Percentiles rank a stretch among this genome's conserved stretches.
Conservation (phyloP, 2,329 filamentous ascomycete genomes). For the Fusarium sp. region DNA sequence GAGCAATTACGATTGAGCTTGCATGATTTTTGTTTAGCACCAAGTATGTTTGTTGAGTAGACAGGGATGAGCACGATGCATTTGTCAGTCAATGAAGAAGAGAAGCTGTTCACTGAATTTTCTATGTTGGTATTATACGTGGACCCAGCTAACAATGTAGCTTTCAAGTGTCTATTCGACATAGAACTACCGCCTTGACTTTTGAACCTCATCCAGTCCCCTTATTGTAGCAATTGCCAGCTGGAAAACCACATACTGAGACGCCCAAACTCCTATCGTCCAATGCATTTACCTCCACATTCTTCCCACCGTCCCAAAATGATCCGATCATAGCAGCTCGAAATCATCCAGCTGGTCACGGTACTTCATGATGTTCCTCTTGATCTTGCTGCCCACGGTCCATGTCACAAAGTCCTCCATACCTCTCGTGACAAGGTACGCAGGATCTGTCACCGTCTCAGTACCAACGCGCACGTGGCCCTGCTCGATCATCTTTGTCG, state of each 20-base stretch:
- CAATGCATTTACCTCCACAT: constrained; percentile 14
- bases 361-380: constrained; percentile 95
- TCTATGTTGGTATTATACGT: too few relatives aligned
- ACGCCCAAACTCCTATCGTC: constrained; percentile 44
- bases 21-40: too few relatives aligned
- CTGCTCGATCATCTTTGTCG: constrained; percentile 91
- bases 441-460: constrained; percentile 90
- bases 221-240: background rate
- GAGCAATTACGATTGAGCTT: too few relatives aligned
- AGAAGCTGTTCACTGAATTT: background rate
- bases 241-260: constrained; percentile 24
- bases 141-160: background rate
- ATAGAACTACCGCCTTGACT: constrained; percentile 2
- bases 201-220: constrained; percentile 1
- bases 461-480: constrained; percentile 94
- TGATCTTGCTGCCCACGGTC: constrained; percentile 97
- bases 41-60: too few relatives aligned
- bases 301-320: background rate
- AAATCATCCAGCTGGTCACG: constrained; percentile 96
- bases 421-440: constrained; percentile 87
- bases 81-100: too few relatives aligned
- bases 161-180: constrained; percentile 3
- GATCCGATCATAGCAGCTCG: constrained; percentile 78
- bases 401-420: constrained; percentile 98
- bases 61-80: too few relatives aligned